These are phyloP conservation scores for Candida pseudoglaebosa DNA, from an alignment of 805 yeast species.

Conservation along the genomic window DNA sequence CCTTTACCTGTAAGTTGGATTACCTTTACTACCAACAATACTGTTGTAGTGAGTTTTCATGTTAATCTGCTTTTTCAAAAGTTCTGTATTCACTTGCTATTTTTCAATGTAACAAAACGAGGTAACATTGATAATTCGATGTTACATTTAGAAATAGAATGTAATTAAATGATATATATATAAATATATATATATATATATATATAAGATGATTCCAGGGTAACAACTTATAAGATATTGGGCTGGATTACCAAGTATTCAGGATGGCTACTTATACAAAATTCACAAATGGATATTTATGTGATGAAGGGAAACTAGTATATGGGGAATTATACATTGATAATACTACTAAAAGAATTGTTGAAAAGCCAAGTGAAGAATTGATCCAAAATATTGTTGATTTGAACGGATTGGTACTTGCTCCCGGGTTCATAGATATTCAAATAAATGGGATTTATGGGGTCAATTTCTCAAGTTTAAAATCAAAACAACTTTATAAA, in stretches of 20 bases:
- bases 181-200: too few species aligned
- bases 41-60: too few species aligned
- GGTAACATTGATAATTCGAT: too few species aligned
- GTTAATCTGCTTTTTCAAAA: too few species aligned
- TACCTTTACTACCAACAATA: too few species aligned
- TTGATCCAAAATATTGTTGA: slow-evolving; percentile 30
- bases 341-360: slow-evolving; percentile 38
- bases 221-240: not conserved
- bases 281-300: slow-evolving; percentile 41
- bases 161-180: too few species aligned
- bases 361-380: slow-evolving; percentile 18
- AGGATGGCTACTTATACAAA: slow-evolving; percentile 16
- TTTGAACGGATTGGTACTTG: slow-evolving; percentile 42
- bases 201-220: not conserved
- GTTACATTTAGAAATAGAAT: too few species aligned
- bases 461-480: slow-evolving; percentile 44
- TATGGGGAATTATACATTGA: slow-evolving; percentile 43
- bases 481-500: slow-evolving; percentile 29
- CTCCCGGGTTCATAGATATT: slow-evolving; percentile 56
- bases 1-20: too few species aligned
- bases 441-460: slow-evolving; percentile 60
- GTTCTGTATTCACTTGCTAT: too few species aligned
- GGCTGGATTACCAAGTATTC: not conserved
- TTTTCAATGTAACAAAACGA: too few species aligned
- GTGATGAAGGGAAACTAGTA: slow-evolving; percentile 37